Conservation (phyloP, 768 basidiomycete species). For the Chiua virens region DNA sequence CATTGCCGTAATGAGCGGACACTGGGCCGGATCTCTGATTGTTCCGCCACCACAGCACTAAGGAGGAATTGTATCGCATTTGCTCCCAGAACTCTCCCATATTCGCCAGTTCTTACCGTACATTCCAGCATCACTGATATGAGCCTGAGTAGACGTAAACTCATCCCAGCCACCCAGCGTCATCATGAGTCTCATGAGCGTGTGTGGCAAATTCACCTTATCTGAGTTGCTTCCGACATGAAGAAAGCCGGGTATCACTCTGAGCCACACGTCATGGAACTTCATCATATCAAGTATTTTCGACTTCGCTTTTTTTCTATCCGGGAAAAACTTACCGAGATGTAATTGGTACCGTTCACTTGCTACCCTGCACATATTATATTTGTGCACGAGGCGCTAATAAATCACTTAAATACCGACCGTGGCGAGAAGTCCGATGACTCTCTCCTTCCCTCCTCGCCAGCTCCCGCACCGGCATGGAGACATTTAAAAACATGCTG, state of each 20-base stretch:
- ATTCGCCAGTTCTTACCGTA: background rate
- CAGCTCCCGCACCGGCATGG: constrained; percentile 47
- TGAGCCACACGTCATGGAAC: constrained; percentile 19
- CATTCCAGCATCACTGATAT: background rate
- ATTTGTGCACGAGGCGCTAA: constrained; percentile 34
- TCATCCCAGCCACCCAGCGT: background rate
- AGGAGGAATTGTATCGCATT: background rate
- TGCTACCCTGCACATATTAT: constrained; percentile 29
- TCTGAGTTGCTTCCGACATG: constrained; percentile 16
- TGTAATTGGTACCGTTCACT: constrained; percentile 29
- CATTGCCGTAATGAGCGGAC: constrained; percentile 28
- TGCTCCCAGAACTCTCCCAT: no score
- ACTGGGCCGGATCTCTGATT: constrained; percentile 1
- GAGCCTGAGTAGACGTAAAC: constrained; percentile 16
- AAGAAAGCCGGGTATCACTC: constrained; percentile 14
- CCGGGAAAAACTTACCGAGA: constrained; percentile 31
- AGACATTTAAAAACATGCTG: constrained; percentile 66
- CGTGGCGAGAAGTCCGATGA: constrained; percentile 26
- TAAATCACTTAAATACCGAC: constrained; percentile 40
- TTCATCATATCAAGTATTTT: constrained; percentile 15
- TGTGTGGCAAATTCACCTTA: constrained; percentile 12
- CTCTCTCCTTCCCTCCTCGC: constrained; percentile 36
- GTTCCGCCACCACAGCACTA: background rate
- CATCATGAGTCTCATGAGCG: no score
- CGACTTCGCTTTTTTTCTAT: constrained; percentile 18